A percentile compares a stretch with the other conserved stretches of the same genome.
Conservation (phyloP, 2,329 filamentous ascomycete genomes). For the Alternaria metachromatica region DNA sequence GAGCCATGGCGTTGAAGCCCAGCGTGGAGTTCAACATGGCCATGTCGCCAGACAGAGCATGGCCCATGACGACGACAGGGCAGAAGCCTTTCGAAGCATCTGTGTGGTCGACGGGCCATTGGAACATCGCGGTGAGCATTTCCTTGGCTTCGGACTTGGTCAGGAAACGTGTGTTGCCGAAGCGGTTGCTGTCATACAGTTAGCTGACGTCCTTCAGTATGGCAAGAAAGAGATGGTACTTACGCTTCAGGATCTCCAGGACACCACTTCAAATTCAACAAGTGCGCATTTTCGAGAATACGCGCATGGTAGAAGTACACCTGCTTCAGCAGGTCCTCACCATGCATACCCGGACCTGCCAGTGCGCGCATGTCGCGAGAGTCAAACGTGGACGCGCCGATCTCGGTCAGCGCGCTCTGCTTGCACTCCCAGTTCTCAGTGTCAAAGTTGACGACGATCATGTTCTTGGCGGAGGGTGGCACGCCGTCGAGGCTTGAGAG, state of each 20-base stretch:
- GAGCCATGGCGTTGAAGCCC: background rate
- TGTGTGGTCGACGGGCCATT: conserved; percentile 6
- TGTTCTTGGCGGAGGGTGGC: conserved; percentile 3
- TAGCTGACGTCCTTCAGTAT: background rate
- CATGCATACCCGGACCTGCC: conserved; percentile 4
- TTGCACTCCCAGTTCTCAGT: conserved; percentile 16
- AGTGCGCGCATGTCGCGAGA: conserved; percentile 8
- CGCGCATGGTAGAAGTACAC: conserved; percentile 25
- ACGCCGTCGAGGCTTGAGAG: background rate
- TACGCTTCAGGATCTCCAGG: conserved; percentile 9
- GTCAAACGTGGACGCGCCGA: conserved; percentile 21
- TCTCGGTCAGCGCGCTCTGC: conserved; percentile 15
- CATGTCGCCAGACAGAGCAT: conserved; percentile 12
- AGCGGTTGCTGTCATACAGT: conserved; percentile 11
- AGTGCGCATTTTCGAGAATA: conserved; percentile 9
- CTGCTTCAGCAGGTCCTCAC: conserved; percentile 18
- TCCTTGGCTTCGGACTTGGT: background rate
- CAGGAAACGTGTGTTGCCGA: conserved; percentile 19
- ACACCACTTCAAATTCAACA: conserved; percentile 14
- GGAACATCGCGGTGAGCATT: conserved; percentile 7
- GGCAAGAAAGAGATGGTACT: background rate
- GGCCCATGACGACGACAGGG: conserved; percentile 16
- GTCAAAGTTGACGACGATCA: conserved; percentile 16
- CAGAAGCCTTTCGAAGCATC: conserved; percentile 3
- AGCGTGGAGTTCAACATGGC: conserved; percentile 5